A percentile compares a stretch with the other conserved stretches of the same genome.
phyloP scores from a whole-genome alignment of 2,329 filamentous ascomycete genomes.

The Emmonsiellopsis sp. region DNA sequence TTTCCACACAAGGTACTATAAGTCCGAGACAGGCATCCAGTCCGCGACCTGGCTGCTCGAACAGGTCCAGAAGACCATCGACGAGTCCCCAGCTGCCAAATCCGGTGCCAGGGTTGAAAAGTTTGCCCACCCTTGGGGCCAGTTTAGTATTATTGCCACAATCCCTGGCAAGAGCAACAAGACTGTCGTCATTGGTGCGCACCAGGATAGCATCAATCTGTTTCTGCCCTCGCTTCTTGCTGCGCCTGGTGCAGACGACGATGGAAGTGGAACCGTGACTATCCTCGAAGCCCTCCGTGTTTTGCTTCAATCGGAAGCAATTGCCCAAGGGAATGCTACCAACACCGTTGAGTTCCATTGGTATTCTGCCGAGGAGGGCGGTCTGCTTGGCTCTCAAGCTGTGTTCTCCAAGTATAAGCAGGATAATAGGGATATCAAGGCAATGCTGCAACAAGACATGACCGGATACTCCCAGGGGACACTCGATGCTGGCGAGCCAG shows the following conservation, averaged over 20 bases:
- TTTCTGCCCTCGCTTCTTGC: conserved; percentile 75
- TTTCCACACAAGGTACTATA: conserved; percentile 51
- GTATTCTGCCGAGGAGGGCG: conserved; percentile 87
- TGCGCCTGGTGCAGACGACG: conserved; percentile 90
- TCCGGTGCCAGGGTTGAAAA: conserved; percentile 58
- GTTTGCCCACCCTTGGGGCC: conserved; percentile 78
- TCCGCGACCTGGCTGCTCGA: conserved; percentile 80
- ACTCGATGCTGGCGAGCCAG: conserved; percentile 67
- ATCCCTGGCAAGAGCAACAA: conserved; percentile 78
- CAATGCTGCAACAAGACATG: conserved; percentile 99
- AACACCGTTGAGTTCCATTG: conserved; percentile 97
- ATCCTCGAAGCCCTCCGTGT: conserved; percentile 85
- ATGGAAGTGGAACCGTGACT: conserved; percentile 85
- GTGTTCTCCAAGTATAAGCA: conserved; percentile 77
- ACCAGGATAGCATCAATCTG: conserved; percentile 92
- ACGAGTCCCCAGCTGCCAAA: conserved; percentile 58
- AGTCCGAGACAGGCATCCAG: conserved; percentile 57
- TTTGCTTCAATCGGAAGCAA: conserved; percentile 61
- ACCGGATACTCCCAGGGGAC: conserved; percentile 80
- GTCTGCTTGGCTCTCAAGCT: conserved; percentile 77
- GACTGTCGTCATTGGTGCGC: conserved; percentile 80
- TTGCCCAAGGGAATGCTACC: conserved; percentile 59
- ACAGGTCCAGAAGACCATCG: conserved; percentile 63
- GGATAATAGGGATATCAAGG: conserved; percentile 66
- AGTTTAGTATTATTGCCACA: conserved; percentile 82